Evolutionary conservation across 768 basidiomycete genomes (phyloP).

Genomic region (Psilocybe cyanescens): DNA sequence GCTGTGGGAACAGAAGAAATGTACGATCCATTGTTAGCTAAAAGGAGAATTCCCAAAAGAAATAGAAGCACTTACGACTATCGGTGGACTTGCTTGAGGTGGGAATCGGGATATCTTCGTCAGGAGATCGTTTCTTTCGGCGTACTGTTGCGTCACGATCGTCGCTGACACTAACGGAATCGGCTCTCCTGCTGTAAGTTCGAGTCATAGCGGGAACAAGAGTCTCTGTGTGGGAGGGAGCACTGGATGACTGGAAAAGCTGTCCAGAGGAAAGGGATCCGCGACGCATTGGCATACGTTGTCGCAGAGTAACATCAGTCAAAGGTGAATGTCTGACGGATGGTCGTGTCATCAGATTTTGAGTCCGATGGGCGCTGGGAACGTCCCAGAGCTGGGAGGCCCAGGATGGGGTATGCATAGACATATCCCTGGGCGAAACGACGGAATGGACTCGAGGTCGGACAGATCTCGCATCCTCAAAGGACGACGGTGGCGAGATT

Average conservation of each 20-base stretch:
- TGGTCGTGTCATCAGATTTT: constrained; percentile 43
- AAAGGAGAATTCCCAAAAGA: constrained; percentile 17
- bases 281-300: constrained; percentile 44
- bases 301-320: constrained; percentile 41
- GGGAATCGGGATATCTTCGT: constrained; percentile 36
- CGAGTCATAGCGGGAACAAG: constrained; percentile 55
- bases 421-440: constrained; percentile 59
- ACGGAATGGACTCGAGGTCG: constrained; percentile 56
- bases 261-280: constrained; percentile 52
- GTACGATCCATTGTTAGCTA: constrained; percentile 16
- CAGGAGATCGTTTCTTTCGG: constrained; percentile 51
- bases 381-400: constrained; percentile 68
- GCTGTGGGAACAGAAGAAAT: constrained; percentile 39
- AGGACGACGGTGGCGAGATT: constrained; percentile 57
- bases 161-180: constrained; percentile 59
- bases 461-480: constrained; percentile 46
- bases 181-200: constrained; percentile 68
- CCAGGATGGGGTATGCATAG: constrained; percentile 65
- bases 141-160: constrained; percentile 80
- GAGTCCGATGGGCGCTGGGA: constrained; percentile 47
- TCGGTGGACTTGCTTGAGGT: constrained; percentile 42
- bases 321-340: constrained; percentile 54
- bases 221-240: constrained; percentile 58
- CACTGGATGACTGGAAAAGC: constrained; percentile 73
- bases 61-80: constrained; percentile 45